Base-by-base conservation (phyloP, 2,329 filamentous ascomycete genomes). In the Pleurostoma richardsiae region DNA sequence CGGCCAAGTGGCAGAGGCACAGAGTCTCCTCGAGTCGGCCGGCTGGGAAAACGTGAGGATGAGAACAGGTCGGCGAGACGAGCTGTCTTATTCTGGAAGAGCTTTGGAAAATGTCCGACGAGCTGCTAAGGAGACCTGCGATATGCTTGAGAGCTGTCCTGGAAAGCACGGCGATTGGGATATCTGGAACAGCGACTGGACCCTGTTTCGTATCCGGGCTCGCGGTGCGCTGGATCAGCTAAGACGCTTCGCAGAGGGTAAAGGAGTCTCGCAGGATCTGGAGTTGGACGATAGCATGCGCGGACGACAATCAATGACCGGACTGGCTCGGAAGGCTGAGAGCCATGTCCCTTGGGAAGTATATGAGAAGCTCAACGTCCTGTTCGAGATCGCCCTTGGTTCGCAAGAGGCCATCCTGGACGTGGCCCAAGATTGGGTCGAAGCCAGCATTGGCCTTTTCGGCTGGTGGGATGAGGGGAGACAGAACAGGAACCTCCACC, bases 381-480 rank as follows among this genome's bases (percentile, higher is more conserved):
- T 96, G 5, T 96, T 96, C 62, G 84, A 85, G 31, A 85, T 95
- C 50, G 70, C 95, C 2, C 76, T 94, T 4, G 91, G 92, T 33
- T 81, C 86, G 52, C 76, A 82, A 7, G 79, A 85, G 33, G 83
- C 90, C 26, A 88, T 96, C 44, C 72, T 95, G 50, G 79, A 83
- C 41, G 81, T 83, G 40, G 82, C 90, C 1, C 84, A 92, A 59
- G 91, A 96, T 65, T 97, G 92, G 92, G 83, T 92, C 44, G 92
- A 97, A 69, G 91, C 90, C 1, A 87, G 85, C 0, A 70, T 96
- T 49, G 88, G 85, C 2, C 71, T 97, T 43, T 84, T 91, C 30
- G 84, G 87, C 5, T 97, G 92, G 92, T 96, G 91, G 90, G 86
- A 95, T 60, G 89, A 94, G 50, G 79, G 80, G n/a, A 80, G 83